Evolutionary conservation across 1,284 basidiomycete genomes (phyloP).

Genomic region (Leucoagaricus sp.): DNA sequence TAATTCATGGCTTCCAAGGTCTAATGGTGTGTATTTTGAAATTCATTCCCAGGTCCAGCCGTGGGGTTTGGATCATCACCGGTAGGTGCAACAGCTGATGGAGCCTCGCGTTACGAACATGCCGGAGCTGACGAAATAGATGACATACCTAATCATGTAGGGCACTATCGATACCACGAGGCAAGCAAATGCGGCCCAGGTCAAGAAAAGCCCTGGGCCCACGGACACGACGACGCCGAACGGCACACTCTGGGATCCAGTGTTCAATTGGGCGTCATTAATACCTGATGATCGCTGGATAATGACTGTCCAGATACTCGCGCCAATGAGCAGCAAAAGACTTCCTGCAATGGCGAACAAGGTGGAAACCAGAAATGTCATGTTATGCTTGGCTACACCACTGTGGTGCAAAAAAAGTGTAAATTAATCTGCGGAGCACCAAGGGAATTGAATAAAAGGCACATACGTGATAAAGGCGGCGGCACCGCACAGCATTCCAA

Average conservation of each 20-base stretch:
- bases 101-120: slow-evolving; percentile 11
- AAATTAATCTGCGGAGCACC: not conserved
- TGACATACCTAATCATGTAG: slow-evolving; percentile 67
- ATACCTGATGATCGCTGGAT: slow-evolving; percentile 63
- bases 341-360: slow-evolving; percentile 60
- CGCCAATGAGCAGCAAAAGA: slow-evolving; percentile 65
- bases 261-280: slow-evolving; percentile 51
- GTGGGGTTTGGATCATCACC: slow-evolving; percentile 49
- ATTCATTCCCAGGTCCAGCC: slow-evolving; percentile 11
- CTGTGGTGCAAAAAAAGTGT: slow-evolving; percentile 37
- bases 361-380: slow-evolving; percentile 70
- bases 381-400: slow-evolving; percentile 63
- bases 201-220: slow-evolving; percentile 63
- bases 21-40: slow-evolving; percentile 5
- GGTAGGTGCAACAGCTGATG: slow-evolving; percentile 43
- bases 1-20: slow-evolving; percentile 1
- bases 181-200: slow-evolving; percentile 72
- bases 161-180: slow-evolving; percentile 65
- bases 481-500: slow-evolving; percentile 68
- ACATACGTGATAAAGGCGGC: slow-evolving; percentile 62
- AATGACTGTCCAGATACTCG: slow-evolving; percentile 75
- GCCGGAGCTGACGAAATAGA: not conserved
- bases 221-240: slow-evolving; percentile 62
- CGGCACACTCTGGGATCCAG: slow-evolving; percentile 34
- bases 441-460: slow-evolving; percentile 9